Conservation (phyloP, 2,329 filamentous ascomycete species). For the Massarina eburnea region DNA sequence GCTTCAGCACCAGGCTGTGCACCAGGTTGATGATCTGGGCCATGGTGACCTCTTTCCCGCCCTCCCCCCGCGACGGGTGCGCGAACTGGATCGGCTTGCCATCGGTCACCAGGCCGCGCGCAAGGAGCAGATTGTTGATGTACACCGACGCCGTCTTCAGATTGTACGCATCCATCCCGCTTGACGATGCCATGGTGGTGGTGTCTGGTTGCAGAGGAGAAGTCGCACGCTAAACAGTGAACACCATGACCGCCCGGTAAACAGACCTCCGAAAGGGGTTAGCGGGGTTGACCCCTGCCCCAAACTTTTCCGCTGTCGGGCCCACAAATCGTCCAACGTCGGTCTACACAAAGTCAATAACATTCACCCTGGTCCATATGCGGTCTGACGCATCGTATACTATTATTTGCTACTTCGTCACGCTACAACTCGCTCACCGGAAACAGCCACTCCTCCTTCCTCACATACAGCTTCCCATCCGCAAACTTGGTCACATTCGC, state of each 20-base stretch:
- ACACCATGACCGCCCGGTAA: slow-evolving; percentile 8
- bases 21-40: slow-evolving; percentile 87
- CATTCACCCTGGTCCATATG: too few species aligned
- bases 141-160: slow-evolving; percentile 64
- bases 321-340: too few species aligned
- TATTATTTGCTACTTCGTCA: too few species aligned
- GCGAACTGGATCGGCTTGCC: slow-evolving; percentile 81
- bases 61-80: slow-evolving; percentile 64
- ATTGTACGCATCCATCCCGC: slow-evolving; percentile 50
- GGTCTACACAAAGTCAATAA: too few species aligned
- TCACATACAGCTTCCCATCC: slow-evolving; percentile 13
- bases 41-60: slow-evolving; percentile 70
- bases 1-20: slow-evolving; percentile 86
- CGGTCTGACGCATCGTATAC: too few species aligned
- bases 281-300: too few species aligned
- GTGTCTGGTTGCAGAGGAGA: background rate
- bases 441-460: slow-evolving; percentile 16
- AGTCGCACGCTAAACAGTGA: background rate
- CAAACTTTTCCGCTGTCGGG: too few species aligned
- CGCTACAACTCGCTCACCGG: too few species aligned
- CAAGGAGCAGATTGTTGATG: slow-evolving; percentile 67
- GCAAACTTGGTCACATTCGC: slow-evolving; percentile 13
- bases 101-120: slow-evolving; percentile 63
- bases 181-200: background rate
- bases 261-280: too few species aligned